Percentiles rank a stretch among this genome's conserved stretches.
Evolutionary conservation across 768 basidiomycete species (phyloP).

Genomic region (Pleurotus tuoliensis): DNA sequence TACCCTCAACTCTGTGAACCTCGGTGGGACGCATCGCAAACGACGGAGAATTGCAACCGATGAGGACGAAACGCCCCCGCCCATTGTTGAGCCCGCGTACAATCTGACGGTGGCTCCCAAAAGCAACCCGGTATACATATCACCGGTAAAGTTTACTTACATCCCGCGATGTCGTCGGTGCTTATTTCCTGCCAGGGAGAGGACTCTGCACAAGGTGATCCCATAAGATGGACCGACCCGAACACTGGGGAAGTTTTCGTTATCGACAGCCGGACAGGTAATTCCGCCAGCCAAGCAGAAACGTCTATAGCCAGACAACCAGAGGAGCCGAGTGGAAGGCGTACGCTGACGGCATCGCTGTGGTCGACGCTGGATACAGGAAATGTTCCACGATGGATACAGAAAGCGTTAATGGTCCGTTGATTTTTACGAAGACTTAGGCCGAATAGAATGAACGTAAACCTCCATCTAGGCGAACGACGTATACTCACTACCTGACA

Average conservation of each 20-base stretch:
- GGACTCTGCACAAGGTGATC: slow-evolving; percentile 20
- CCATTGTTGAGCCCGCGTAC: background rate
- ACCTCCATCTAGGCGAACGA: slow-evolving; percentile 43
- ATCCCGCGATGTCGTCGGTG: background rate
- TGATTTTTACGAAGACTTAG: background rate
- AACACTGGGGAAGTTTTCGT: slow-evolving; percentile 51
- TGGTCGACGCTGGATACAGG: slow-evolving; percentile 12
- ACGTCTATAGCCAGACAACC: slow-evolving; percentile 10
- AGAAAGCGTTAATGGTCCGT: slow-evolving; percentile 52
- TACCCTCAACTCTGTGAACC: slow-evolving; percentile 10
- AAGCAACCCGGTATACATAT: slow-evolving; percentile 6
- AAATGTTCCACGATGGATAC: slow-evolving; percentile 60
- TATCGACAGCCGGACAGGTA: slow-evolving; percentile 68
- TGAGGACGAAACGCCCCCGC: background rate
- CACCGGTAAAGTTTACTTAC: background rate
- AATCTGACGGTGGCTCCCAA: background rate
- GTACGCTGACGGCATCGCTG: slow-evolving; percentile 15
- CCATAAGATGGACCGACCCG: slow-evolving; percentile 62
- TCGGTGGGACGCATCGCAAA: slow-evolving; percentile 43
- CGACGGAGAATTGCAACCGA: slow-evolving; percentile 35
- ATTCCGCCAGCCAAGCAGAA: slow-evolving; percentile 44
- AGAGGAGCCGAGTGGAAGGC: slow-evolving; percentile 10
- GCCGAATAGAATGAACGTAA: too few relatives aligned
- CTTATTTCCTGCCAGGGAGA: slow-evolving; percentile 9
- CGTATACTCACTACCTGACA: slow-evolving; percentile 38